Evolutionary conservation across 352 stramenopile genomes (phyloP).

Genomic region (Phytophthora lateralis): DNA sequence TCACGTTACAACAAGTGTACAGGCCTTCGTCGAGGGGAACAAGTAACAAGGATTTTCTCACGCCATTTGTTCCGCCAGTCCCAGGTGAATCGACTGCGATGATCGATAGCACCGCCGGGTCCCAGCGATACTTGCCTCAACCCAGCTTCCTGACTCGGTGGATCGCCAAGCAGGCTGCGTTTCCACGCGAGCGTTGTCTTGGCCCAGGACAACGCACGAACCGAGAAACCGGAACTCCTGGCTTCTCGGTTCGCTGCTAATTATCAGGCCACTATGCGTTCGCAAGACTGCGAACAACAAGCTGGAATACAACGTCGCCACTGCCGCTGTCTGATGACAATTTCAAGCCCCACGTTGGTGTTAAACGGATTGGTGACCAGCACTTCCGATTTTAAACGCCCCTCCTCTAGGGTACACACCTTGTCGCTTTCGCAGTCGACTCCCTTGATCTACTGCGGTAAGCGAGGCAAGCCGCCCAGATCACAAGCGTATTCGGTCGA

Average conservation of each 20-base stretch:
- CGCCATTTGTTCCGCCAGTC: not conserved
- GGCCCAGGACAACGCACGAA: too few relatives aligned
- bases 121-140: not conserved
- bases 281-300: not conserved
- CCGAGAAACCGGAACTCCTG: too few relatives aligned
- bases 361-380: not conserved
- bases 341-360: conserved; percentile 5
- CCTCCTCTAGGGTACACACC: not conserved
- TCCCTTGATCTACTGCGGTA: not conserved
- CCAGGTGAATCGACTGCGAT: not conserved
- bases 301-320: not conserved
- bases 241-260: not conserved
- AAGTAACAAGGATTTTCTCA: too few relatives aligned
- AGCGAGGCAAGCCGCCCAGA: not conserved
- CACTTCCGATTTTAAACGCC: not conserved
- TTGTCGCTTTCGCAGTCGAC: not conserved
- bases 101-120: not conserved
- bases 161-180: conserved; percentile 4
- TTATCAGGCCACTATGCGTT: not conserved
- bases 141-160: not conserved
- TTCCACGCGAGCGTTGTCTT: conserved; percentile 5
- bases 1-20: too few relatives aligned
- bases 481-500: conserved; percentile 4
- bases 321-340: not conserved
- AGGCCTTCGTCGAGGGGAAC: too few relatives aligned